Conservation (phyloP, 176 grass and related monocot genomes). For the Dactylis glomerata region DNA sequence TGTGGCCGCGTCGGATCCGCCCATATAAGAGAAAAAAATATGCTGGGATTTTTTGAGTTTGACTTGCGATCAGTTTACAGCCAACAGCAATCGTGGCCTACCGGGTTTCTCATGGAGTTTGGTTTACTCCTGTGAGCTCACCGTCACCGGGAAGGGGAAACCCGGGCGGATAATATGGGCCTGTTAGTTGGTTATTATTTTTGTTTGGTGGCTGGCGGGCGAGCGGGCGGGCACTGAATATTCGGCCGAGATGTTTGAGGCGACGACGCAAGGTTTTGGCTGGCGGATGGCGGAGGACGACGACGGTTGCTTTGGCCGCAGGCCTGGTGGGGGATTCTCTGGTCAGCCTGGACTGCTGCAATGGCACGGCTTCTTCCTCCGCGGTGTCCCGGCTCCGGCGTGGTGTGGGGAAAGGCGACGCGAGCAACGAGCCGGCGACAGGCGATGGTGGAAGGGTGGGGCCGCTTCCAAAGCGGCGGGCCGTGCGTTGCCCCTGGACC, state of each 20-base stretch:
- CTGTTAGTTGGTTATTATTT: not conserved
- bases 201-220: not conserved
- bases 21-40: conserved; percentile 37
- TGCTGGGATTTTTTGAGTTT: not conserved
- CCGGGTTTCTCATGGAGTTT: not conserved
- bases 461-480: not conserved
- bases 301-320: conserved; percentile 19
- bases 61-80: conserved; percentile 23
- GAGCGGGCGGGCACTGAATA: conserved; percentile 28
- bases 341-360: not conserved
- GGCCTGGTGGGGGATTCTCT: conserved; percentile 30
- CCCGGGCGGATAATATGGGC: conserved; percentile 17
- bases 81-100: not conserved
- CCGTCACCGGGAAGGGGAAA: not conserved
- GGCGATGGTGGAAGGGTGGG: conserved; percentile 20
- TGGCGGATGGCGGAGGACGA: not conserved
- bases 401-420: not conserved
- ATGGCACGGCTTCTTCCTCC: not conserved
- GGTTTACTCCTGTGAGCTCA: not conserved
- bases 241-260: conserved; percentile 25
- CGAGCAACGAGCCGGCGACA: conserved; percentile 5
- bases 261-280: conserved; percentile 9
- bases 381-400: conserved; percentile 7
- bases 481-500: conserved; percentile 13
- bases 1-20: conserved; percentile 42